Evolutionary conservation across 345 rosid genomes (phyloP).

Genomic region (Carallia pectinifolia): DNA sequence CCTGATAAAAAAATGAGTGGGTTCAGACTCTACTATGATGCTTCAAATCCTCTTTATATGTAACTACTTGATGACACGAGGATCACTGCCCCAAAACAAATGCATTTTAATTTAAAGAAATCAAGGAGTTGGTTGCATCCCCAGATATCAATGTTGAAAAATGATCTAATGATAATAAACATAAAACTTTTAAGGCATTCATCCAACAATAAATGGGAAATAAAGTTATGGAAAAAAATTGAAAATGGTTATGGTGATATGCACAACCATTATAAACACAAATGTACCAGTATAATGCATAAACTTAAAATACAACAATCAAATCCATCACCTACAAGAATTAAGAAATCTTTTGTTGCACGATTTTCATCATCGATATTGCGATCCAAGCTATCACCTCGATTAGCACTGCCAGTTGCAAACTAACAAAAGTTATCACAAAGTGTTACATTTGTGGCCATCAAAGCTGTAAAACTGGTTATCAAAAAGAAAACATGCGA

Average conservation of each 20-base stretch:
- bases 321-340: constrained; percentile 60
- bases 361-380: constrained; percentile 72
- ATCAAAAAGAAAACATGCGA: constrained; percentile 8
- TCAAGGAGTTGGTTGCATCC: constrained; percentile 3
- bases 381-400: constrained; percentile 95
- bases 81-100: constrained; percentile 1
- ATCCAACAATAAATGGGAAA: constrained; percentile 14
- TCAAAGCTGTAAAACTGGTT: constrained; percentile 4
- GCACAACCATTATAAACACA: not conserved
- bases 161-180: constrained; percentile 7
- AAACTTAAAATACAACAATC: not conserved
- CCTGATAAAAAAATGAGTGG: constrained; percentile 45
- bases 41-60: constrained; percentile 8
- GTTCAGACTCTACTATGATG: constrained; percentile 2
- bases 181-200: constrained; percentile 22
- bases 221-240: not conserved
- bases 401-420: constrained; percentile 70
- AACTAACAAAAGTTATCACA: constrained; percentile 16
- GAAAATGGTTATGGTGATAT: not conserved
- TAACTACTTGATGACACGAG: constrained; percentile 3
- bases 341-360: constrained; percentile 68
- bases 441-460: constrained; percentile 3
- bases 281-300: not conserved
- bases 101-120: constrained; percentile 5
- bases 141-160: not conserved